phyloP scores from a whole-genome alignment of 108 stramenopile genomes.

The Nitzschia sp. region DNA sequence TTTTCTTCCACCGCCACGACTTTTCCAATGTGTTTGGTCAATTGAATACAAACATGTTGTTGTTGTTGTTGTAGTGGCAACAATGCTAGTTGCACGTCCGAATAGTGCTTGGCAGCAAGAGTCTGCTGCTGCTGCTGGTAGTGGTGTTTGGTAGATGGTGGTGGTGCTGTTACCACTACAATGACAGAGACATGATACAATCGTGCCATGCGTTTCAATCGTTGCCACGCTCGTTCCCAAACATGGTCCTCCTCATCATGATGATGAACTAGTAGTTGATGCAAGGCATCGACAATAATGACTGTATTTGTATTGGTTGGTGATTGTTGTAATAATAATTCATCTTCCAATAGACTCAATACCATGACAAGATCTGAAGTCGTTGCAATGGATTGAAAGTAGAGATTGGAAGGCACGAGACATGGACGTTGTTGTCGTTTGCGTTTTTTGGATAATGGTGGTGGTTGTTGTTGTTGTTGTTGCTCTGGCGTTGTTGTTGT shows the following conservation, averaged over 20 bases:
- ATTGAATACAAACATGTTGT: background rate
- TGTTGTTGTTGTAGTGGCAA: background rate
- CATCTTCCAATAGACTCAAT: background rate
- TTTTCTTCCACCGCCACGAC: slow-evolving; percentile 7
- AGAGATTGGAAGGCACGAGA: background rate
- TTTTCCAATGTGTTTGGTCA: background rate
- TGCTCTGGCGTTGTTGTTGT: background rate
- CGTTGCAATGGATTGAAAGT: background rate
- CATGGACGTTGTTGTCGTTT: background rate
- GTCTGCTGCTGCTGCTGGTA: background rate
- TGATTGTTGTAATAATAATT: background rate
- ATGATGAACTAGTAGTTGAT: background rate
- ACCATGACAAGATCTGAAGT: background rate
- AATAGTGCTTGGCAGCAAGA: background rate
- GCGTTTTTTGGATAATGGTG: background rate
- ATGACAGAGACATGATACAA: background rate
- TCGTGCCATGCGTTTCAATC: slow-evolving; percentile 21
- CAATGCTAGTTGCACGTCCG: slow-evolving; percentile 2
- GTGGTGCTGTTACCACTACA: background rate
- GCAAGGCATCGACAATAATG: slow-evolving; percentile 12
- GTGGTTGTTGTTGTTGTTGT: slow-evolving; percentile 2
- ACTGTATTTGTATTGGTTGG: background rate
- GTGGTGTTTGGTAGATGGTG: background rate
- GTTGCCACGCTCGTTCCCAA: slow-evolving; percentile 1
- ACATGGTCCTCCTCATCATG: background rate